A percentile compares a stretch with the other conserved stretches of the same genome.
These are phyloP conservation scores for Carex sylvatica DNA, from an alignment of 202 grass and related monocot species.

Conservation along the genomic window DNA sequence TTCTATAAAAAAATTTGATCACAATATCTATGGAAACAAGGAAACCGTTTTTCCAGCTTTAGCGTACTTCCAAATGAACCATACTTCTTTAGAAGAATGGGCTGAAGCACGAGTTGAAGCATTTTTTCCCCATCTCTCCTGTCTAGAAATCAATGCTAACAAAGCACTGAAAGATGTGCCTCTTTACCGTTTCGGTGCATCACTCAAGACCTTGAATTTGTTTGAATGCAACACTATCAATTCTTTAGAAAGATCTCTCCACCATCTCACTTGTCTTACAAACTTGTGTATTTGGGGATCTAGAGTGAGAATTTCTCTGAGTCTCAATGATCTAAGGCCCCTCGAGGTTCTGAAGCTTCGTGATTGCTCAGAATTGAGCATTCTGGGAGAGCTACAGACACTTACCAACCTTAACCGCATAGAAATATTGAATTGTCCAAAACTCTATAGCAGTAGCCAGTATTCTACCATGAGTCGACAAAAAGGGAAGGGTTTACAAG, in stretches of 20 bases:
- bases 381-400: no score
- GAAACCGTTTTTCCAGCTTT: background rate
- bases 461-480: background rate
- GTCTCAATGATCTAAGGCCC: no score
- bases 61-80: no score
- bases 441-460: background rate
- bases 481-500: slow-evolving; percentile 13
- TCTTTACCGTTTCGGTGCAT: background rate
- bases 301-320: no score
- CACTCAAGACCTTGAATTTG: background rate
- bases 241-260: no score
- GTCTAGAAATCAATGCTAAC: background rate
- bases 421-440: background rate
- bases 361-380: no score
- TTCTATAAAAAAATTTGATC: background rate
- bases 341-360: no score
- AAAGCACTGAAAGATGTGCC: background rate
- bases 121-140: background rate
- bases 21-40: background rate
- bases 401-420: no score
- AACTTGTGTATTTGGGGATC: no score
- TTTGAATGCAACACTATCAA: no score
- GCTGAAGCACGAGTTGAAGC: background rate
- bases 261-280: no score
- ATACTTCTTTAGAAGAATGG: background rate